Conservation (phyloP, 352 stramenopile genomes). For the Phytopythium oedochilum region DNA sequence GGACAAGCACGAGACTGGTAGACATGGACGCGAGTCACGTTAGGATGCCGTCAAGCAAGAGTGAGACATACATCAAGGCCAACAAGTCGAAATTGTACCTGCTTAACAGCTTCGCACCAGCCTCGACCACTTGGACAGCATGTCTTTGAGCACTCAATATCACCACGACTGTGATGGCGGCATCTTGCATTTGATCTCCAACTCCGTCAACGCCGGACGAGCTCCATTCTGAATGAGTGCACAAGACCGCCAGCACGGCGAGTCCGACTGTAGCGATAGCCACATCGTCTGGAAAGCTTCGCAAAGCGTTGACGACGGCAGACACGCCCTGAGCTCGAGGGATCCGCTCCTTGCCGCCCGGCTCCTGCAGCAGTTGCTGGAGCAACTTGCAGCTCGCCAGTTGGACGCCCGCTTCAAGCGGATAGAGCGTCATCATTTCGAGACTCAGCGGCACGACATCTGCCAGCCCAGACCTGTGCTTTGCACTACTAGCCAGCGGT, state of each 20-base stretch:
- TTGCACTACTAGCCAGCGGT: conserved; percentile 34
- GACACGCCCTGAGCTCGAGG: conserved; percentile 22
- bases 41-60: not conserved
- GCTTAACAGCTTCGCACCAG: not conserved
- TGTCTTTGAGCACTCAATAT: not conserved
- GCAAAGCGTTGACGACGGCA: conserved; percentile 26
- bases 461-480: conserved; percentile 27
- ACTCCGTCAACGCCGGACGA: not conserved
- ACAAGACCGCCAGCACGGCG: conserved; percentile 55
- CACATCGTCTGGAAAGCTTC: conserved; percentile 24
- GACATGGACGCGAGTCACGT: not conserved
- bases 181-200: not conserved
- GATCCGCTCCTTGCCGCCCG: conserved; percentile 45
- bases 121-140: not conserved
- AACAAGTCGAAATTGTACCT: not conserved
- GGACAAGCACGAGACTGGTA: not conserved
- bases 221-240: conserved; percentile 2
- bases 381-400: conserved; percentile 59
- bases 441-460: conserved; percentile 25
- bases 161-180: not conserved
- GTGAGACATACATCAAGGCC: not conserved
- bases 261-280: conserved; percentile 36
- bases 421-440: conserved; percentile 27
- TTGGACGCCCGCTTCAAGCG: conserved; percentile 26
- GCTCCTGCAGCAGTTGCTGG: conserved; percentile 60